Conservation (phyloP, 257 asterid species). For the Solanum appendiculatum region DNA sequence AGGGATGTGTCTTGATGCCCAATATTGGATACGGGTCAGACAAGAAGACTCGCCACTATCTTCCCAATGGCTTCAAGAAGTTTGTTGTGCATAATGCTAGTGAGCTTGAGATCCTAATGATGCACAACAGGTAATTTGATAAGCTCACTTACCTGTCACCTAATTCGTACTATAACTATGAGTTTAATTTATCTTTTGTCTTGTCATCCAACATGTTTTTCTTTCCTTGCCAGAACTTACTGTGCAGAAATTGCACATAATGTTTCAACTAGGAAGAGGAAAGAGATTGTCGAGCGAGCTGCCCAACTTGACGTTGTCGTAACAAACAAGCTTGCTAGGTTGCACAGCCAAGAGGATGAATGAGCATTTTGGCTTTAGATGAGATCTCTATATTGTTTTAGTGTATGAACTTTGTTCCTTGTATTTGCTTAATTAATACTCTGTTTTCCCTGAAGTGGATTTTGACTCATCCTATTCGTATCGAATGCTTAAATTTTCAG, state of each 20-base stretch:
- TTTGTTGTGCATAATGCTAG: constrained; percentile 4
- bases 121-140: constrained; percentile 59
- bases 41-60: constrained; percentile 1
- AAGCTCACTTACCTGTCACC: background rate
- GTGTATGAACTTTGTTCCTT: background rate
- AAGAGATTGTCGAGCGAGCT: constrained; percentile 62
- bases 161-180: rapidly evolving
- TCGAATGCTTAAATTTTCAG: background rate
- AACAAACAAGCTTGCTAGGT: constrained; percentile 68
- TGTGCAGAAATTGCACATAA: constrained; percentile 76
- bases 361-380: constrained; percentile 12
- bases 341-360: constrained; percentile 75
- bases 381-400: background rate
- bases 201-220: background rate
- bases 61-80: constrained; percentile 2
- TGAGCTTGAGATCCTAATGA: constrained; percentile 67
- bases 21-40: background rate
- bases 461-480: background rate
- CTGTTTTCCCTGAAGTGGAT: background rate
- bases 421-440: background rate
- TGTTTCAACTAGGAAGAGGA: constrained; percentile 60
- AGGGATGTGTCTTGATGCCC: constrained; percentile 5
- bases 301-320: constrained; percentile 69
- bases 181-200: background rate
- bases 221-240: constrained; percentile 29